Evolutionary conservation across 208 protist genomes (phyloP).

Genomic region (Trichomonas gallinae): DNA sequence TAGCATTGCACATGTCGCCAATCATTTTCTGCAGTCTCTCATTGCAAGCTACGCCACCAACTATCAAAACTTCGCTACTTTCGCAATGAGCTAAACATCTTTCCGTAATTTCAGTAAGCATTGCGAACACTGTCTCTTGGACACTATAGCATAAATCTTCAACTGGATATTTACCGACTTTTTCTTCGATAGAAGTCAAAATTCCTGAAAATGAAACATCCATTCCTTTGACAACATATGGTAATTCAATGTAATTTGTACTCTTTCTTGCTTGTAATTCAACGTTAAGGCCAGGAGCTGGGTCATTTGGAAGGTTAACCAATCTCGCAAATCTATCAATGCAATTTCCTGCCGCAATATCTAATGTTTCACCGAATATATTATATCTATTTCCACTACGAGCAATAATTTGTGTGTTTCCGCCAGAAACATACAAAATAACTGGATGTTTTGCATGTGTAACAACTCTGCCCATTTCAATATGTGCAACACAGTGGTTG

Average conservation of each 20-base stretch:
- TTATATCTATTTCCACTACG: conserved; percentile 63
- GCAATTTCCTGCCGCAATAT: conserved; percentile 91
- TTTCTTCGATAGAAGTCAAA: conserved; percentile 20
- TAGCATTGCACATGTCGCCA: conserved; percentile 27
- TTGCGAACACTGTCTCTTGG: conserved; percentile 94
- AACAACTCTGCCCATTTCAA: conserved; percentile 96
- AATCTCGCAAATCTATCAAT: conserved; percentile 80
- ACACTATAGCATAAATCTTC: conserved; percentile 93
- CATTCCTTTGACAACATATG: conserved; percentile 76
- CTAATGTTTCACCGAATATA: conserved; percentile 99
- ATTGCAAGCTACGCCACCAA: conserved; percentile 97
- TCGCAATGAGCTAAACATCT: conserved; percentile 89
- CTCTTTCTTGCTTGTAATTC: conserved; percentile 73
- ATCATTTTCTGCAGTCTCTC: conserved; percentile 83
- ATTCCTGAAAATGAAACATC: conserved; percentile 51
- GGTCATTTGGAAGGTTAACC: conserved; percentile 89
- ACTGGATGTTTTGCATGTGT: conserved; percentile 77
- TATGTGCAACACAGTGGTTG: conserved; percentile 98
- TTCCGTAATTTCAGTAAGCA: conserved; percentile 94
- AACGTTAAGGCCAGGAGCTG: conserved; percentile 94
- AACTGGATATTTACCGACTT: conserved; percentile 50
- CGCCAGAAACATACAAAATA: conserved; percentile 95
- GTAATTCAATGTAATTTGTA: conserved; percentile 69
- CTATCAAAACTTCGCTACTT: conserved; percentile 81
- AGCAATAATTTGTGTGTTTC: conserved; percentile 97